These are phyloP conservation scores for Clausena lansium DNA, from an alignment of 345 rosid species.

Conservation along the genomic window DNA sequence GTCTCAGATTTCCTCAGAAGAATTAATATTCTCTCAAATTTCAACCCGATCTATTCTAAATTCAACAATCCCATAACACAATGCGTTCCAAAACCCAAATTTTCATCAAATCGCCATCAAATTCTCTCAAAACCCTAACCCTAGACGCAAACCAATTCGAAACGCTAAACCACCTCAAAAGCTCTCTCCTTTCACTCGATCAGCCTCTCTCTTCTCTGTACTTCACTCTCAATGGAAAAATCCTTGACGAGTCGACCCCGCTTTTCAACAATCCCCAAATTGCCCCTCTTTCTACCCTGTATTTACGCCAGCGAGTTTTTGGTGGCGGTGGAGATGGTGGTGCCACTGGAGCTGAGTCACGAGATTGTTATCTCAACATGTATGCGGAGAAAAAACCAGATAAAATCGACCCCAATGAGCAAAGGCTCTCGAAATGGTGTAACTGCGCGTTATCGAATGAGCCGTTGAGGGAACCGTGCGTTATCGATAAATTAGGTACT, in stretches of 20 bases:
- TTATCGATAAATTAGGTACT: slow-evolving; percentile 79
- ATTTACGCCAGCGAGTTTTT: slow-evolving; percentile 47
- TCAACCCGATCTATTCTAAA: neutral
- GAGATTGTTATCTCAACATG: slow-evolving; percentile 96
- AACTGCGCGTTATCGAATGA: slow-evolving; percentile 82
- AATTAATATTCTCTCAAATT: neutral
- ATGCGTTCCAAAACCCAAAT: slow-evolving; percentile 8
- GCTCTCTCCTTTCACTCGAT: slow-evolving; percentile 39
- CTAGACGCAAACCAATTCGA: neutral
- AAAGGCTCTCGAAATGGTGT: slow-evolving; percentile 82
- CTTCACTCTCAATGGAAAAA: slow-evolving; percentile 62
- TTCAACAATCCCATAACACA: neutral
- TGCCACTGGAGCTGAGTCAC: slow-evolving; percentile 93
- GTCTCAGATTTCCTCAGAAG: neutral
- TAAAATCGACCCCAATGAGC: slow-evolving; percentile 88
- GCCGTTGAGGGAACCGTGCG: slow-evolving; percentile 78
- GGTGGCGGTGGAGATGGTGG: slow-evolving; percentile 99
- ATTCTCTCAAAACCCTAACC: slow-evolving; percentile 1
- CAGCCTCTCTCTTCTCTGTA: slow-evolving; percentile 42
- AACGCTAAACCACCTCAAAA: slow-evolving; percentile 40
- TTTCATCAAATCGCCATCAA: neutral
- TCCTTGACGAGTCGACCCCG: slow-evolving; percentile 41
- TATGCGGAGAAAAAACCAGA: slow-evolving; percentile 95
- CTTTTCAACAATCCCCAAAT: slow-evolving; percentile 37
- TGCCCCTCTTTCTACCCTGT: slow-evolving; percentile 56